These are phyloP conservation scores for Backusella mclennaniae DNA, from an alignment of 192 early-diverging fungal genomes.

Conservation along the genomic window DNA sequence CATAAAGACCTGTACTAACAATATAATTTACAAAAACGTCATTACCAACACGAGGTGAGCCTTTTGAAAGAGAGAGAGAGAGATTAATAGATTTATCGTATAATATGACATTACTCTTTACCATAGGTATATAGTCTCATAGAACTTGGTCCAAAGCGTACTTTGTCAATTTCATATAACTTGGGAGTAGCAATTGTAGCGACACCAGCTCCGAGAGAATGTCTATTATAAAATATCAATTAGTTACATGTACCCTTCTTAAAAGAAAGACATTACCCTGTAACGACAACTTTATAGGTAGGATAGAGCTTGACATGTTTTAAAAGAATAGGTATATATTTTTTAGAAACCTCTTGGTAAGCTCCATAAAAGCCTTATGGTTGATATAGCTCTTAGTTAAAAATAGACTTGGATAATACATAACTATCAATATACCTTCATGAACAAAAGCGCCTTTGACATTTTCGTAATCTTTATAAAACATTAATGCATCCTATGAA, in stretches of 20 bases:
- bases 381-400: not conserved
- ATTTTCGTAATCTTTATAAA: not conserved
- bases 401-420: not conserved
- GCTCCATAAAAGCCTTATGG: slow-evolving; percentile 14
- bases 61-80: not conserved
- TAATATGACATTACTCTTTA: not conserved
- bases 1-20: not conserved
- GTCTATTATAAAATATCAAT: not conserved
- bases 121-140: slow-evolving; percentile 25
- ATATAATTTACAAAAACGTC: slow-evolving; percentile 16
- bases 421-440: not conserved
- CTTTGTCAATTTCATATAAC: slow-evolving; percentile 13
- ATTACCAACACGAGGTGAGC: slow-evolving; percentile 29
- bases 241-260: no score
- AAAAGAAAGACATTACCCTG: slow-evolving; percentile 4
- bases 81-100: no score
- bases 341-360: not conserved
- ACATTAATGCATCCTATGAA: not conserved
- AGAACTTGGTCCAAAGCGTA: slow-evolving; percentile 6
- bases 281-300: slow-evolving; percentile 14
- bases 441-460: not conserved
- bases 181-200: slow-evolving; percentile 24
- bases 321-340: not conserved
- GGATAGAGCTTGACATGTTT: not conserved
- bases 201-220: slow-evolving; percentile 26